These are phyloP conservation scores for Trichoderma breve DNA, from an alignment of 2,329 filamentous ascomycete species.

Conservation along the genomic window DNA sequence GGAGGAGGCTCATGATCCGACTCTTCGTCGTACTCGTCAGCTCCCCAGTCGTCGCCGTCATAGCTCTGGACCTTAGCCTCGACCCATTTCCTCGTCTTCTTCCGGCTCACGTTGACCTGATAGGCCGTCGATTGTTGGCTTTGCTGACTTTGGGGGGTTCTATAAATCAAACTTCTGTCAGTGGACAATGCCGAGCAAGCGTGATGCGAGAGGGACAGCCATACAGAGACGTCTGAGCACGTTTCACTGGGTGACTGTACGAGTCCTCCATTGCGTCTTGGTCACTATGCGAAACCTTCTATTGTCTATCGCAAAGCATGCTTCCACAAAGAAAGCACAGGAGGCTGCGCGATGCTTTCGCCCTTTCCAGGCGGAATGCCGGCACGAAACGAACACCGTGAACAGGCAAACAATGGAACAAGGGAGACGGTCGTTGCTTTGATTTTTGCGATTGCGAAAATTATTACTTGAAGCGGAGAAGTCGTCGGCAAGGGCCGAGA, in stretches of 20 bases:
- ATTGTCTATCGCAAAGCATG: slow-evolving; percentile 13
- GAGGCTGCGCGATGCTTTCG: background rate
- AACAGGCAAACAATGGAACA: background rate
- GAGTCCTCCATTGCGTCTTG: slow-evolving; percentile 20
- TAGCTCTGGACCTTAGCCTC: slow-evolving; percentile 84
- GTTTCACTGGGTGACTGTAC: slow-evolving; percentile 16
- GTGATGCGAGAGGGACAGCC: background rate
- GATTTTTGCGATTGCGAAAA: slow-evolving; percentile 9
- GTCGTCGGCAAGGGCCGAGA: background rate
- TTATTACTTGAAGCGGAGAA: slow-evolving; percentile 12
- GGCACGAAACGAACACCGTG: background rate
- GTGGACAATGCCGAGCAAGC: background rate
- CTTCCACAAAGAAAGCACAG: slow-evolving; percentile 2
- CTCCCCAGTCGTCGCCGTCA: slow-evolving; percentile 92
- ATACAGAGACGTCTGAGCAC: slow-evolving; percentile 19
- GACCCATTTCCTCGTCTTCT: slow-evolving; percentile 93
- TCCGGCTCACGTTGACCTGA: slow-evolving; percentile 81
- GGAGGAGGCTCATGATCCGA: slow-evolving; percentile 37
- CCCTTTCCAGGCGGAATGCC: background rate
- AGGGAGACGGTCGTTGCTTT: background rate
- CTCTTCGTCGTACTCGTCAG: slow-evolving; percentile 57
- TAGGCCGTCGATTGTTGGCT: slow-evolving; percentile 47
- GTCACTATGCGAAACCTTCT: slow-evolving; percentile 12
- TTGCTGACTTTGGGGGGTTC: slow-evolving; percentile 31
- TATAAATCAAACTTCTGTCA: slow-evolving; percentile 19